Base-by-base conservation (phyloP, 306 rosid species). In the Sindora glabra region DNA sequence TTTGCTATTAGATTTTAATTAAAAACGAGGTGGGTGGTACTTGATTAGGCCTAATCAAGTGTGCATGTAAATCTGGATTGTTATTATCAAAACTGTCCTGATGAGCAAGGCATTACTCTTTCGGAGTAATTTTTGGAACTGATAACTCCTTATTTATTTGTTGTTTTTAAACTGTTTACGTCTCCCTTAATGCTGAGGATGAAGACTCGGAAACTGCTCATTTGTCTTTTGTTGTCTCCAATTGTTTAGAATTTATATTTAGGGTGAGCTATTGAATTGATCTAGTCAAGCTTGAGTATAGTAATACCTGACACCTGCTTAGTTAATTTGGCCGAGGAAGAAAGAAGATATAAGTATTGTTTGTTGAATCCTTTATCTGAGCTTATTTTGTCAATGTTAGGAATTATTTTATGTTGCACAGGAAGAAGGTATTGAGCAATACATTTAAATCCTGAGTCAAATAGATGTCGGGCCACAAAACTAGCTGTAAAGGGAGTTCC, bases 11-110 rank as follows among this genome's bases (percentile, higher is more conserved):
- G 27, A n/a, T n/a, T n/a, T n/a, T n/a, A n/a, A n/a, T n/a, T n/a
- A n/a, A n/a, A n/a, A n/a, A n/a, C n/a, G n/a, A n/a, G n/a, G n/a
- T n/a, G n/a, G n/a, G n/a, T n/a, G n/a, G n/a, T n/a, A n/a, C n/a
- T n/a, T n/a, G 14, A 22, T 38, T 34, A 34, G 59, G 21, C 6
- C 40, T 58, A 12, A 39, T 56, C 18, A 37, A 12, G 8, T 29
- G 34, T 56, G 46, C 19, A 44, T 62, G 44, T 57, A 52, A 72
- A 69, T 67, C 63, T 68, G 10, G 39, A 64, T n/a, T 58, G 51
- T 14, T 58, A 13, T 33, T 45, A n/a, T n/a, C n/a, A n/a, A n/a
- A n/a, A n/a, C n/a, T n/a, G n/a, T n/a, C n/a, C n/a, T n/a, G n/a
- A n/a, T n/a, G n/a, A n/a, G n/a, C n/a, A n/a, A n/a, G n/a, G n/a